Percentiles rank a stretch among this genome's conserved stretches.
These are phyloP conservation scores for Botrytis pseudocinerea DNA, from an alignment of 2,329 filamentous ascomycete genomes.

Conservation along the genomic window DNA sequence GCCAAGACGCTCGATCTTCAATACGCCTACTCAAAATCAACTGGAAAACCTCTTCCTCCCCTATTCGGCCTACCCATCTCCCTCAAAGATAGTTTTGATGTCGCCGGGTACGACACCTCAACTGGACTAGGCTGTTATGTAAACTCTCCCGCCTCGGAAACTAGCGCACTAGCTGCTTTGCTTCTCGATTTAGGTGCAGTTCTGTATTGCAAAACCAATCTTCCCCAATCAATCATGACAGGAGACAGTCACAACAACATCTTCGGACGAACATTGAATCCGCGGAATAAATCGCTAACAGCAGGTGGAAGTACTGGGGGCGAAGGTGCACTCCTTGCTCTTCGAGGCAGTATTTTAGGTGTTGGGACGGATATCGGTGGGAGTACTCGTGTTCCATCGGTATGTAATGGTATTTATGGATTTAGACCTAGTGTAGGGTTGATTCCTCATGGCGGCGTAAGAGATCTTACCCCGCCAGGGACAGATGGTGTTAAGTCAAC, in stretches of 20 bases:
- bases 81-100: slow-evolving; percentile 65
- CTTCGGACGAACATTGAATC: slow-evolving; percentile 45
- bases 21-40: slow-evolving; percentile 32
- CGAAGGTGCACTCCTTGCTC: slow-evolving; percentile 37
- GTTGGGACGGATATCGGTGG: slow-evolving; percentile 38
- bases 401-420: slow-evolving; percentile 6
- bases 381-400: slow-evolving; percentile 5
- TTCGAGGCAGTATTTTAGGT: slow-evolving; percentile 35
- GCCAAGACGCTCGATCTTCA: slow-evolving; percentile 50
- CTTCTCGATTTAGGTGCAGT: slow-evolving; percentile 62
- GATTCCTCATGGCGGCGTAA: slow-evolving; percentile 1
- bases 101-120: slow-evolving; percentile 54
- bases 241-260: slow-evolving; percentile 38
- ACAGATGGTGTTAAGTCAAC: background rate
- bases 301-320: slow-evolving; percentile 39
- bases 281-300: slow-evolving; percentile 36
- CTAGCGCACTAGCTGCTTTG: slow-evolving; percentile 70
- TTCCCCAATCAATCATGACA: slow-evolving; percentile 3
- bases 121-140: slow-evolving; percentile 71
- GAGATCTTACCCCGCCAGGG: background rate
- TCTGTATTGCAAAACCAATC: slow-evolving; percentile 51
- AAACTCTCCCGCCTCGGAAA: slow-evolving; percentile 69
- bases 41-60: slow-evolving; percentile 42
- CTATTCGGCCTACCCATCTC: slow-evolving; percentile 29
- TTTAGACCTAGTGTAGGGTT: background rate